phyloP scores from a whole-genome alignment of 192 early-diverging fungal species.

The Obelidium mucronatum region DNA sequence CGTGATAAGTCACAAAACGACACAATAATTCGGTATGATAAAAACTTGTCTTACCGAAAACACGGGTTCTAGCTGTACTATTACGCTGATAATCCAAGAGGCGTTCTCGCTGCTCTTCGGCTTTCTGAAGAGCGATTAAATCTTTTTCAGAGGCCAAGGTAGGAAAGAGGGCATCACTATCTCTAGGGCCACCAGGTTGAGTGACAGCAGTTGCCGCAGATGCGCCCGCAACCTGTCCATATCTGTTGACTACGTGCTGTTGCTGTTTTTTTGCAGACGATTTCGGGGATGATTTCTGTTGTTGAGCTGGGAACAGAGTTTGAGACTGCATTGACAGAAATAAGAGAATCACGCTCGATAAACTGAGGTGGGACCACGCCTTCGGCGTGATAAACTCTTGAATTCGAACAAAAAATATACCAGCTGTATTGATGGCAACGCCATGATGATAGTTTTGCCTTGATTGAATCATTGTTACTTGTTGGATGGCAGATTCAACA shows the following conservation, averaged over 20 bases:
- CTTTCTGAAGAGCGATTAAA: constrained; percentile 33
- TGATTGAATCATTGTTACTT: constrained; percentile 43
- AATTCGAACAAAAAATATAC: too few species aligned
- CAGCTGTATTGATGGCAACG: not conserved
- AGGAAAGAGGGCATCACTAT: constrained; percentile 36
- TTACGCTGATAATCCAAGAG: constrained; percentile 56
- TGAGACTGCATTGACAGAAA: not conserved
- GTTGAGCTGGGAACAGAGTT: too few species aligned
- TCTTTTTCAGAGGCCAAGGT: constrained; percentile 45
- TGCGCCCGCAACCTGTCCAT: constrained; percentile 28
- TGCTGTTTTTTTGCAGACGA: too few species aligned
- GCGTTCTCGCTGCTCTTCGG: constrained; percentile 47
- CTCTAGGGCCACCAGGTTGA: not conserved
- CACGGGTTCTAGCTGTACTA: constrained; percentile 49
- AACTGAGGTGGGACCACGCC: too few species aligned
- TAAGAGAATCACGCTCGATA: not conserved
- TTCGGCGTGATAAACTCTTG: too few species aligned
- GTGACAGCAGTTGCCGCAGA: constrained; percentile 32
- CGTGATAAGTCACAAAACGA: not conserved
- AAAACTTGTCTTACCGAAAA: constrained; percentile 47
- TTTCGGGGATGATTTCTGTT: too few species aligned
- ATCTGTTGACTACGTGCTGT: constrained; percentile 30
- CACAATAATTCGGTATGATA: not conserved
- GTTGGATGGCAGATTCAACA: constrained; percentile 47
- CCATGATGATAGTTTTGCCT: not conserved